Base-by-base conservation (phyloP, 2,329 filamentous ascomycete genomes). In the Alternaria arbusti region DNA sequence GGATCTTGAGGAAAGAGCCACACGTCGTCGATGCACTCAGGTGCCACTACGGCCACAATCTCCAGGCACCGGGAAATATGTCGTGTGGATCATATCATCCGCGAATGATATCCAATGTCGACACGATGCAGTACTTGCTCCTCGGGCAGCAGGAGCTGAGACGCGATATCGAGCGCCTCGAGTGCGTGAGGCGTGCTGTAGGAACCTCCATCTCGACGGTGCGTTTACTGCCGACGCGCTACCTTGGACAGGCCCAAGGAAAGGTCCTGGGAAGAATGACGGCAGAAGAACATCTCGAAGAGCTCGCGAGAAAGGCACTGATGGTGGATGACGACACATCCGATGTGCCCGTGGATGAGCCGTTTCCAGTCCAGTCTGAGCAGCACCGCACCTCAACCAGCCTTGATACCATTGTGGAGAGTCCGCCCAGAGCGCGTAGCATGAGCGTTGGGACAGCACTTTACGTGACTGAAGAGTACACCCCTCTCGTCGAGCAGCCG, bases 91-190 rank as follows among this genome's bases (percentile, higher is more conserved):
- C 13, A 9, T n/a, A 9, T 10, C 4, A 23, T 30, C 15, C 20
- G 20, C 26, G 36, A 20, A 23, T 10, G 10, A 20, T 40, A 15
- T 17, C 17, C 23, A 11, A 40, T 15, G 9, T 44, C 2, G 30
- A 32, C 2, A 15, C 26, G 5, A 17, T 61, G 25, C 46, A 52
- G 11, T 45, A 32, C 11, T 23, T 30, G 12, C 20, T 61, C 23
- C 4, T 57, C 0, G 32, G 9, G 12, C 54, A 51, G 15, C 50
- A 55, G 46, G 59, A 61, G 44, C 44, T 61, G 59, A 46, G 36
- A 23, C 46, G 36, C 15, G 54, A 61, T 28, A 30, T 61, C 3
- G 59, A 52, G 46, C 54, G 59, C 22, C 54, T 61, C 2, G 54
- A 50, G 17, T 36, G n/a, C 3, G 12, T 36, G 22, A 6, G 36